Evolutionary conservation across 2,329 filamentous ascomycete genomes (phyloP).

Genomic region (Alternaria novae-zelandiae): DNA sequence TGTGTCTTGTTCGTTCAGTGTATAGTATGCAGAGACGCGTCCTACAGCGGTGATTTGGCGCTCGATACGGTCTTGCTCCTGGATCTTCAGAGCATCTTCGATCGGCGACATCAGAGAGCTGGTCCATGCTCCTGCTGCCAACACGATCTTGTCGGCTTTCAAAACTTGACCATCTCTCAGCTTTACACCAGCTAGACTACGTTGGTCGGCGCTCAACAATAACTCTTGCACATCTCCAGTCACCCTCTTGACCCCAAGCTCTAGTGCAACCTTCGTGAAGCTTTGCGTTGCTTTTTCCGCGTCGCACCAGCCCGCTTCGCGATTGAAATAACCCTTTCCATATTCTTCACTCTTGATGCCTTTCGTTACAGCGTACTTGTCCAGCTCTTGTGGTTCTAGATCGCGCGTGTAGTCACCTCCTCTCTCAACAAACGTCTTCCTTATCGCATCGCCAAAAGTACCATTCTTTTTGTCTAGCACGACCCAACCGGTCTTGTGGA

Average conservation of each 20-base stretch:
- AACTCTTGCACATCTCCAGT: conserved; percentile 55
- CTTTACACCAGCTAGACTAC: conserved; percentile 53
- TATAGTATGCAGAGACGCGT: conserved; percentile 64
- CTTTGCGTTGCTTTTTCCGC: conserved; percentile 55
- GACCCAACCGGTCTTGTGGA: conserved; percentile 67
- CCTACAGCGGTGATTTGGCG: conserved; percentile 64
- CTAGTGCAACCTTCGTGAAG: conserved; percentile 54
- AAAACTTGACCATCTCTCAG: conserved; percentile 56
- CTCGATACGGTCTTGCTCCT: conserved; percentile 56
- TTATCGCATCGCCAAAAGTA: conserved; percentile 59
- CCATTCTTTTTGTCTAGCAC: conserved; percentile 58
- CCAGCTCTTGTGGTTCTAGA: conserved; percentile 47
- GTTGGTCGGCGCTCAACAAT: conserved; percentile 46
- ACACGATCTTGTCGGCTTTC: conserved; percentile 60
- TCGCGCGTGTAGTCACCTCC: conserved; percentile 50
- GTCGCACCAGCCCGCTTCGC: conserved; percentile 61
- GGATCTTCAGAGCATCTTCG: conserved; percentile 53
- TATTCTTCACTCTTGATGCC: conserved; percentile 30
- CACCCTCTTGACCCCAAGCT: conserved; percentile 55
- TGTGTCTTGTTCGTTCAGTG: conserved; percentile 57
- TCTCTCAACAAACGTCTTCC: conserved; percentile 59
- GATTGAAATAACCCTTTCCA: conserved; percentile 57
- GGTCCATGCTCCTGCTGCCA: conserved; percentile 65
- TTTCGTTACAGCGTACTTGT: conserved; percentile 49
- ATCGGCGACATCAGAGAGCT: conserved; percentile 59